Evolutionary conservation across 2,329 filamentous ascomycete genomes (phyloP).

Genomic region (Ilyonectria sp.): DNA sequence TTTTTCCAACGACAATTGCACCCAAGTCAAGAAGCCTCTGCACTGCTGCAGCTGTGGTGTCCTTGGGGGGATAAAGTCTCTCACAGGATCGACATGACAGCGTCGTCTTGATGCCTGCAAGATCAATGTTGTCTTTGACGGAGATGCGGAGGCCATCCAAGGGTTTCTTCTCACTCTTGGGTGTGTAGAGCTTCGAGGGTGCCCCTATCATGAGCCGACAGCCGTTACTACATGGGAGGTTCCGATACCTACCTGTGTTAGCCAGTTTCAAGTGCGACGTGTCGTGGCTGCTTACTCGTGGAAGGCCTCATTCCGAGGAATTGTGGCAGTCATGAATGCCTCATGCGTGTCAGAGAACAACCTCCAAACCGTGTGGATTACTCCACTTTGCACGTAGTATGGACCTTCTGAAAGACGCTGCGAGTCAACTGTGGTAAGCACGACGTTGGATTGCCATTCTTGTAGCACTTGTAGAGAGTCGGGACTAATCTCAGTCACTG

Average conservation of each 20-base stretch:
- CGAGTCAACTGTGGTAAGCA: background rate
- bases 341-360: background rate
- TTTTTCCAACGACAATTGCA: constrained; percentile 63
- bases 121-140: constrained; percentile 72
- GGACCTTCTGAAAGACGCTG: background rate
- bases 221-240: background rate
- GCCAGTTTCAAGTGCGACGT: background rate
- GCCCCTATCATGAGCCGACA: background rate
- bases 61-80: constrained; percentile 63
- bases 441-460: background rate
- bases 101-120: constrained; percentile 65
- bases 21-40: constrained; percentile 71
- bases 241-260: background rate
- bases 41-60: constrained; percentile 63
- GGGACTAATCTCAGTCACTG: background rate
- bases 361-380: background rate
- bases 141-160: constrained; percentile 7
- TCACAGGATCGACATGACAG: constrained; percentile 70
- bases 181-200: constrained; percentile 11
- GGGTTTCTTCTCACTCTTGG: background rate
- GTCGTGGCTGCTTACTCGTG: background rate
- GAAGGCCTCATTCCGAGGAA: background rate
- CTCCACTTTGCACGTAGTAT: background rate
- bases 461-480: background rate
- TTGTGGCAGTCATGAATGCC: background rate